phyloP scores from a whole-genome alignment of 495 filamentous ascomycete genomes.

The Lichina pygmaea region DNA sequence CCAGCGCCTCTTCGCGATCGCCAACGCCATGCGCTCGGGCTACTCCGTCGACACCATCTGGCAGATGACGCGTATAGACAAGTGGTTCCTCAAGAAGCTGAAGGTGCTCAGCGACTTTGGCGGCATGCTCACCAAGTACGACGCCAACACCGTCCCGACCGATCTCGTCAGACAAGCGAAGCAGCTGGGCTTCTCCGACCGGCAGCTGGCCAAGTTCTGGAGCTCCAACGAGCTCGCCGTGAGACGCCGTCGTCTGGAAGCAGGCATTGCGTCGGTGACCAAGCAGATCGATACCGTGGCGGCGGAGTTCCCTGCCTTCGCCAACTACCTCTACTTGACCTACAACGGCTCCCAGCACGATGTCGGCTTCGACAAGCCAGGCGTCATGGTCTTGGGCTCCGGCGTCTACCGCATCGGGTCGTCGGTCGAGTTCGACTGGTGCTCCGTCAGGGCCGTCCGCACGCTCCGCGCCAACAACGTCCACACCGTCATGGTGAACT shows the following conservation, averaged over 20 bases:
- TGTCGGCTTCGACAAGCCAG: slow-evolving; percentile 59
- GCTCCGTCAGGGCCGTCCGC: slow-evolving; percentile 84
- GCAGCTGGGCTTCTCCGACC: slow-evolving; percentile 79
- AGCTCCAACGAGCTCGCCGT: slow-evolving; percentile 78
- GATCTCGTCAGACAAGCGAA: slow-evolving; percentile 56
- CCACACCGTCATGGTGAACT: slow-evolving; percentile 98
- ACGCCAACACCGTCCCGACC: slow-evolving; percentile 34
- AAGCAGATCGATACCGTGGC: slow-evolving; percentile 99
- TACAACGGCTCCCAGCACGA: slow-evolving; percentile 85
- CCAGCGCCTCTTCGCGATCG: slow-evolving; percentile 89
- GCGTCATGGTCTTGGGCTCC: slow-evolving; percentile 87
- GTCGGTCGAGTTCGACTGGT: slow-evolving; percentile 98
- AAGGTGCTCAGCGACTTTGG: slow-evolving; percentile 78
- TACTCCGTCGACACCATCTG: slow-evolving; percentile 91
- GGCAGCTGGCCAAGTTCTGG: slow-evolving; percentile 82
- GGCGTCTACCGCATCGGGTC: slow-evolving; percentile 96
- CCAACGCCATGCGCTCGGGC: slow-evolving; percentile 84
- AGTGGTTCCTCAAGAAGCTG: slow-evolving; percentile 81
- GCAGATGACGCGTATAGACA: slow-evolving; percentile 93
- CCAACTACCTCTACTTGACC: slow-evolving; percentile 92
- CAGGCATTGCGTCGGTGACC: slow-evolving; percentile 63
- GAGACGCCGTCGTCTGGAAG: slow-evolving; percentile 52
- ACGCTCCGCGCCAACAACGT: slow-evolving; percentile 66
- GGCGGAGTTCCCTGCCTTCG: slow-evolving; percentile 82
- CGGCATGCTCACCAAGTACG: slow-evolving; percentile 45